A percentile compares a stretch with the other conserved stretches of the same genome.
phyloP scores from a whole-genome alignment of 2,329 filamentous ascomycete species.

The Thielaviopsis ethacetica region DNA sequence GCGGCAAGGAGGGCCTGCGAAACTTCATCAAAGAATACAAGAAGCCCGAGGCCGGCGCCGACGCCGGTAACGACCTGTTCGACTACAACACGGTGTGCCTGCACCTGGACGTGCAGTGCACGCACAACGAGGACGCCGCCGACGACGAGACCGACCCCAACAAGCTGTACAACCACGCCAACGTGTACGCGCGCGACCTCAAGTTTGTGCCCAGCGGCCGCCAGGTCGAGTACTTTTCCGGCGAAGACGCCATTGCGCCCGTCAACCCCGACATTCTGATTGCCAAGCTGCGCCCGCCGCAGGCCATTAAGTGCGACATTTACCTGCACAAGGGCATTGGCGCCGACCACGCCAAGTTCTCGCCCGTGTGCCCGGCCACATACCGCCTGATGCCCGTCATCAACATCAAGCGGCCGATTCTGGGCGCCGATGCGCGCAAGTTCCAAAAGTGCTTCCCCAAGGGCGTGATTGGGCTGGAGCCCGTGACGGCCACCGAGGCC shows the following conservation, averaged over 20 bases:
- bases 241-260: slow-evolving; percentile 51
- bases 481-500: slow-evolving; percentile 52
- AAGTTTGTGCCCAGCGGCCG: slow-evolving; percentile 60
- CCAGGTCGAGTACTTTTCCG: slow-evolving; percentile 53
- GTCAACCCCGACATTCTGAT: slow-evolving; percentile 87
- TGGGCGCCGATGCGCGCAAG: slow-evolving; percentile 74
- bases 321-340: slow-evolving; percentile 93
- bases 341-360: slow-evolving; percentile 92
- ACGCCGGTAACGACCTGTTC: slow-evolving; percentile 40
- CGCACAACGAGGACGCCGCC: slow-evolving; percentile 55
- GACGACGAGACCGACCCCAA: slow-evolving; percentile 62
- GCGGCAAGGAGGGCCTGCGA: slow-evolving; percentile 55
- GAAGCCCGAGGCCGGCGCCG: slow-evolving; percentile 48
- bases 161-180: slow-evolving; percentile 73
- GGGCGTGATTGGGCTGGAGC: slow-evolving; percentile 71
- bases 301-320: slow-evolving; percentile 72
- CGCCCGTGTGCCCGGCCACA: slow-evolving; percentile 82
- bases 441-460: slow-evolving; percentile 78
- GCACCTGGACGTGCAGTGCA: slow-evolving; percentile 62
- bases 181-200: slow-evolving; percentile 66
- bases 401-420: slow-evolving; percentile 64
- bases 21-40: slow-evolving; percentile 70
- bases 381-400: slow-evolving; percentile 87
- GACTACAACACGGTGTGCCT: slow-evolving; percentile 84
- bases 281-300: slow-evolving; percentile 81